Conservation (phyloP, 2,329 filamentous ascomycete species). For the Harringtonia aguacate region DNA sequence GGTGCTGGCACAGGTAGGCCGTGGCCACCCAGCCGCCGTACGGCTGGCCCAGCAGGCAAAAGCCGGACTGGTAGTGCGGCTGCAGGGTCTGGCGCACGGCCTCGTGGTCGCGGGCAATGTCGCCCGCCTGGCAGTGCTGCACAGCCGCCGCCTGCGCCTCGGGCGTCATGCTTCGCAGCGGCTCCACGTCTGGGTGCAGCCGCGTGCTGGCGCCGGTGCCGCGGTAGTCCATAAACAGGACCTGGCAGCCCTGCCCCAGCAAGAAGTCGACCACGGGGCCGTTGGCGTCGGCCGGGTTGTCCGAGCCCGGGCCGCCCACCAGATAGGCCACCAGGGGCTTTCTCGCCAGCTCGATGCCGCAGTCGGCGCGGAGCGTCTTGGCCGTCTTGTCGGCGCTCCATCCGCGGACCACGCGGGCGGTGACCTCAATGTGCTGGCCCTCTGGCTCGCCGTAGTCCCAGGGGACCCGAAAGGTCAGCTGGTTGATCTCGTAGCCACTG, state of each 20-base stretch:
- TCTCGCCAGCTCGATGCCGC: background rate
- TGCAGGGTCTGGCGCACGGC: conserved; percentile 53
- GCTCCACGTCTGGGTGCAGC: conserved; percentile 43
- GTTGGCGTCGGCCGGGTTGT: conserved; percentile 17
- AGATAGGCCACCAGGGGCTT: conserved; percentile 39
- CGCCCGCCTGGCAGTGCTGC: conserved; percentile 55
- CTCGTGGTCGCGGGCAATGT: conserved; percentile 64
- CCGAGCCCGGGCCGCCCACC: conserved; percentile 59
- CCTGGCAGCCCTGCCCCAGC: conserved; percentile 55
- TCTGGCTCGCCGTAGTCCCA: conserved; percentile 4
- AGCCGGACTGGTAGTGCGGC: conserved; percentile 38
- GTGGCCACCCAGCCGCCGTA: conserved; percentile 66
- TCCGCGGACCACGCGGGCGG: background rate
- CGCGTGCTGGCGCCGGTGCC: conserved; percentile 59
- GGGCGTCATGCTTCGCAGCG: conserved; percentile 17
- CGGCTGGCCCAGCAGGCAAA: conserved; percentile 60
- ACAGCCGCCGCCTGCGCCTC: conserved; percentile 1
- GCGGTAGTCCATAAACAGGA: conserved; percentile 60
- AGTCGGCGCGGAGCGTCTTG: background rate
- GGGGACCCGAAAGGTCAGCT: conserved; percentile 6
- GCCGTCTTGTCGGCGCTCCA: background rate
- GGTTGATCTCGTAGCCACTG: background rate
- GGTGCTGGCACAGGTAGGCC: conserved; percentile 58
- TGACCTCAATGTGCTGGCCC: background rate
- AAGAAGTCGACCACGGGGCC: conserved; percentile 41